Conservation (phyloP, 2,329 filamentous ascomycete species). For the Ampelomyces quisqualis region DNA sequence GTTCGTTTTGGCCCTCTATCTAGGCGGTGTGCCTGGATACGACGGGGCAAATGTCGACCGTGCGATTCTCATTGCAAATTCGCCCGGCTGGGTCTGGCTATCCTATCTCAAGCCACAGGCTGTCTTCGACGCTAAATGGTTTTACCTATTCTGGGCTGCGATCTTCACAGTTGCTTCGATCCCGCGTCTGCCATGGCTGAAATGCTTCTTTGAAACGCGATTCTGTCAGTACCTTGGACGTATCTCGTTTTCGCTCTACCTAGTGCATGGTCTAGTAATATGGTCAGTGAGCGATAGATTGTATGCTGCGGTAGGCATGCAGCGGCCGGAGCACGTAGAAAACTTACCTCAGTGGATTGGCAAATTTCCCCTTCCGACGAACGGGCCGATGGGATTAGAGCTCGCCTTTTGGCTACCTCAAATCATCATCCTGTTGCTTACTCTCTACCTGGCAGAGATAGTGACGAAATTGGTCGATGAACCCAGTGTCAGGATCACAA, state of each 20-base stretch:
- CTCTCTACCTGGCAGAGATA: conserved; percentile 36
- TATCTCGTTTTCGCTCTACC: conserved; percentile 60
- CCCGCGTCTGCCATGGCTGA: conserved; percentile 56
- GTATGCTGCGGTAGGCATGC: conserved; percentile 62
- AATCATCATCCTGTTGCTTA: conserved; percentile 48
- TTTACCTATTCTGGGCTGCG: conserved; percentile 64
- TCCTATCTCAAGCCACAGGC: conserved; percentile 65
- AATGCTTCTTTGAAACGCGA: conserved; percentile 50
- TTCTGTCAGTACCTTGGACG: conserved; percentile 58
- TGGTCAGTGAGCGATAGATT: conserved; percentile 55
- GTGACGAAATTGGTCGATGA: conserved; percentile 45
- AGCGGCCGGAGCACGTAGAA: conserved; percentile 51
- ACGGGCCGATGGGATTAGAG: conserved; percentile 59
- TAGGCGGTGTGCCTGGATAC: conserved; percentile 62
- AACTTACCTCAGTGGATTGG: conserved; percentile 60
- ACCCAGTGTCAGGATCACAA: conserved; percentile 55
- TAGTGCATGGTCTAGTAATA: conserved; percentile 57
- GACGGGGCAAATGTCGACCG: conserved; percentile 47
- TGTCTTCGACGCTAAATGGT: conserved; percentile 67
- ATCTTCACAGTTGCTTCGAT: conserved; percentile 57
- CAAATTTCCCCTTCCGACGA: conserved; percentile 55
- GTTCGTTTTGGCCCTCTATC: conserved; percentile 55
- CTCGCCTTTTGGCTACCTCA: conserved; percentile 61
- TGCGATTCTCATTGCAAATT: conserved; percentile 49
- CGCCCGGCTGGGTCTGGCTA: conserved; percentile 62